These are phyloP conservation scores for Globisporangium sylvaticum DNA, from an alignment of 352 stramenopile species.

Conservation along the genomic window DNA sequence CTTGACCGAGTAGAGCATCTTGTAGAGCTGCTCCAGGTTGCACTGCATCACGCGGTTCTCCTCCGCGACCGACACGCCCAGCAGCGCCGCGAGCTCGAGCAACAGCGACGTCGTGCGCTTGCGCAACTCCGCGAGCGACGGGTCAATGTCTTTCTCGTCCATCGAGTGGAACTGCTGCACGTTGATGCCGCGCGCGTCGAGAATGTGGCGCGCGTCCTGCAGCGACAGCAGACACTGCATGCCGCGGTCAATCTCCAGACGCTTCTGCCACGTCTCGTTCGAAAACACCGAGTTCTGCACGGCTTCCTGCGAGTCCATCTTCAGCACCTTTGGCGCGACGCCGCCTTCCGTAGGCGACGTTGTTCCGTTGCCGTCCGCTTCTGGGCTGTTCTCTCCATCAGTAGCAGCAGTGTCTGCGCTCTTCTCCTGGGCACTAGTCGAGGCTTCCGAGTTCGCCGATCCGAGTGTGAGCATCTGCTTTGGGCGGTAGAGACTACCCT, in stretches of 20 bases:
- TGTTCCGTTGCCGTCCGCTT: neutral
- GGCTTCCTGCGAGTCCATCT: conserved; percentile 39
- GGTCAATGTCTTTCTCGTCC: conserved; percentile 64
- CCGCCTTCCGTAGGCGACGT: neutral
- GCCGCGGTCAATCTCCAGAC: conserved; percentile 68
- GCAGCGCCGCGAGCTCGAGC: conserved; percentile 55
- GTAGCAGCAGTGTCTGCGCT: conserved; percentile 13
- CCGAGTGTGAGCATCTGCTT: conserved; percentile 63
- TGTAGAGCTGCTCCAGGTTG: conserved; percentile 47
- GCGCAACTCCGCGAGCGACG: conserved; percentile 61
- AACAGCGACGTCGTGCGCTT: conserved; percentile 63
- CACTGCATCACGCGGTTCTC: conserved; percentile 34
- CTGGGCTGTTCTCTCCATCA: conserved; percentile 5
- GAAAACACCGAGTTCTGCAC: conserved; percentile 60
- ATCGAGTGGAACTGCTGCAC: conserved; percentile 86
- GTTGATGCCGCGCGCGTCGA: conserved; percentile 80
- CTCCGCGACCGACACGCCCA: conserved; percentile 41
- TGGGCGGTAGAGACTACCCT: conserved; percentile 74
- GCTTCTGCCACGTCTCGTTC: conserved; percentile 67
- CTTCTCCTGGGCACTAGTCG: conserved; percentile 6
- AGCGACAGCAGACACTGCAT: conserved; percentile 76
- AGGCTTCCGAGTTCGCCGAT: conserved; percentile 11
- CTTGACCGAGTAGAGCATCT: conserved; percentile 56
- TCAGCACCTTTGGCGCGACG: conserved; percentile 41
- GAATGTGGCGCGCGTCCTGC: conserved; percentile 75